Percentiles rank a stretch among this genome's conserved stretches.
Evolutionary conservation across 192 early-diverging fungal genomes (phyloP).

Genomic region (Phlyctochytrium planicorne): DNA sequence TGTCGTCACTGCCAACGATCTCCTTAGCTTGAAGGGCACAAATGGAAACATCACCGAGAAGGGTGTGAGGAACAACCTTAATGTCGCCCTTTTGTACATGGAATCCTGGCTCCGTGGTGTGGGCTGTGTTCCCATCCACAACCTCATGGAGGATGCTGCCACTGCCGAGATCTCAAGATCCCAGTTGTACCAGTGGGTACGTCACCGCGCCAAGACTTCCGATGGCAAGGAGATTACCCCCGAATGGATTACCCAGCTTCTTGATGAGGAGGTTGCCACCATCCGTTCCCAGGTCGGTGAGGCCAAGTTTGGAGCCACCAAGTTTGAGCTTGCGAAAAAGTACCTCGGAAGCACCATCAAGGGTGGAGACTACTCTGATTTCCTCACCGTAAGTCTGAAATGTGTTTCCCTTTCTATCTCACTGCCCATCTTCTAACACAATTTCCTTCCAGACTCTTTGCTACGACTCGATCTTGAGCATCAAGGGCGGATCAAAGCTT

Average conservation of each 20-base stretch:
- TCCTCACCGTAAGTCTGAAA: conserved; percentile 70
- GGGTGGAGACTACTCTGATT: conserved; percentile 85
- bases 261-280: conserved; percentile 85
- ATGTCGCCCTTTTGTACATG: conserved; percentile 90
- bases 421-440: background rate
- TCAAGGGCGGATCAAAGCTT: conserved; percentile 26
- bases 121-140: conserved; percentile 97
- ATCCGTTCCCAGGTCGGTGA: conserved; percentile 53
- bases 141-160: conserved; percentile 98
- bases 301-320: conserved; percentile 59
- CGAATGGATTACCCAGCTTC: conserved; percentile 69
- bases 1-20: conserved; percentile 73
- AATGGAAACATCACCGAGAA: conserved; percentile 75
- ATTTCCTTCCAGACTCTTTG: conserved; percentile 60
- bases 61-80: conserved; percentile 89
- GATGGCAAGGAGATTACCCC: conserved; percentile 82
- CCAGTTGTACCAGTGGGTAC: conserved; percentile 98
- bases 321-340: conserved; percentile 67
- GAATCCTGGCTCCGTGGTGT: conserved; percentile 92
- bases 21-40: conserved; percentile 64
- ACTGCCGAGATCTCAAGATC: conserved; percentile 97
- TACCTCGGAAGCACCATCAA: conserved; percentile 75
- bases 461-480: conserved; percentile 81
- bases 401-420: background rate
- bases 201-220: conserved; percentile 75